Evolutionary conservation across 2,329 filamentous ascomycete species (phyloP).

Genomic region (Sordariomycetes sp.): DNA sequence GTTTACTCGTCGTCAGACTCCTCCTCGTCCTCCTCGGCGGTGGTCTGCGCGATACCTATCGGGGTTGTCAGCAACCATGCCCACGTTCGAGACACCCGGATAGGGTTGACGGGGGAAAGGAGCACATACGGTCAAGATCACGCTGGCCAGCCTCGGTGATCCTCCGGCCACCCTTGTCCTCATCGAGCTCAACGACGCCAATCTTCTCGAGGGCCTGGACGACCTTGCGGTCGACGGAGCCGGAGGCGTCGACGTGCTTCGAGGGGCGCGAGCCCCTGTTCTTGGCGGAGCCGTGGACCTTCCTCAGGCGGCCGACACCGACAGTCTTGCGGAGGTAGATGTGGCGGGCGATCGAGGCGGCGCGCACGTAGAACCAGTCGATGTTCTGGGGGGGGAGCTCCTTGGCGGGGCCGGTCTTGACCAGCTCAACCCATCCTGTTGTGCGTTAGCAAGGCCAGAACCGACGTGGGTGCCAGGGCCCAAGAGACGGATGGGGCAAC

Average conservation of each 20-base stretch:
- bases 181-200: conserved; percentile 90
- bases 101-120: too few species aligned
- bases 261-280: conserved; percentile 88
- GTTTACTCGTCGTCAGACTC: conserved; percentile 53
- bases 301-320: conserved; percentile 93
- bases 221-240: conserved; percentile 93
- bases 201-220: conserved; percentile 99
- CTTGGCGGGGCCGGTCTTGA: conserved; percentile 94
- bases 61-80: conserved; percentile 4
- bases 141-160: conserved; percentile 97
- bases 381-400: conserved; percentile 96
- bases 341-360: conserved; percentile 90
- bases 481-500: not conserved
- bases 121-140: conserved; percentile 75
- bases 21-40: conserved; percentile 58
- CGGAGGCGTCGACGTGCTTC: conserved; percentile 91
- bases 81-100: not conserved
- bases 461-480: not conserved
- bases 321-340: conserved; percentile 99
- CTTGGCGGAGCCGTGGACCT: conserved; percentile 91
- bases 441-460: not conserved
- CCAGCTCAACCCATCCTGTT: conserved; percentile 94
- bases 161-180: conserved; percentile 96
- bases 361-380: conserved; percentile 92
- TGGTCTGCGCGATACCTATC: conserved; percentile 65